Base-by-base conservation (phyloP, 257 asterid species). In the Catharanthus roseus region DNA sequence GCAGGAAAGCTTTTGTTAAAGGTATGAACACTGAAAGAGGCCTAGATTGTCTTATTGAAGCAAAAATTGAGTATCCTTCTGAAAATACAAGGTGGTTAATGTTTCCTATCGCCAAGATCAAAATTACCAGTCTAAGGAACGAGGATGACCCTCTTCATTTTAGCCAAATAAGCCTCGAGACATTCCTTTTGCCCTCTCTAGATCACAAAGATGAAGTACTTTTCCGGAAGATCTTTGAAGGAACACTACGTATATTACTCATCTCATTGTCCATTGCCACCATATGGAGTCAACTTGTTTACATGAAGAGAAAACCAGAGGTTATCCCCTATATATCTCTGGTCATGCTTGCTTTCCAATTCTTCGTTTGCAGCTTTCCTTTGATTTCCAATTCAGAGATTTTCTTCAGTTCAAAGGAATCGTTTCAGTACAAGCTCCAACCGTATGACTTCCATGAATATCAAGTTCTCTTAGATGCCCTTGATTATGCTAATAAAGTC, bases 61-160 rank as follows among this genome's bases (percentile, higher is more conserved):
- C 58, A 53, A 53, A 53, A 53, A 21, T n/a, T 23, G 58, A n/a
- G 58, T 53, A 6, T 21, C 13, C 13, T 53, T 53, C 29, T 53
- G 29, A 53, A 53, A n/a, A 53, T 53, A n/a, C 29, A 5, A n/a
- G 58, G 11, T 21, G 58, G 58, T 53, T 53, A 23, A 53, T 3
- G 58, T 23, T 53, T 53, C 58, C 58, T 21, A 23, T n/a, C 10
- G 3, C 29, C 58, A 53, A 53, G 58, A 9, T 53, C 11, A 53
- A 28, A 53, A 23, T 53, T 53, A 53, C 58, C 24, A 53, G 58
- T 53, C 28, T 7, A 53, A 53, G 58, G n/a, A 53, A 53, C n/a
- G 29, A 53, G 29, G 58, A n/a, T 53, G 29, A 53, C 58, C 58
- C 58, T 53, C 58, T 53, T 53, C 29, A 45, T 53, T 53, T 53